Evolutionary conservation across 2,329 filamentous ascomycete species (phyloP).

Genomic region (Colletotrichum sp.): DNA sequence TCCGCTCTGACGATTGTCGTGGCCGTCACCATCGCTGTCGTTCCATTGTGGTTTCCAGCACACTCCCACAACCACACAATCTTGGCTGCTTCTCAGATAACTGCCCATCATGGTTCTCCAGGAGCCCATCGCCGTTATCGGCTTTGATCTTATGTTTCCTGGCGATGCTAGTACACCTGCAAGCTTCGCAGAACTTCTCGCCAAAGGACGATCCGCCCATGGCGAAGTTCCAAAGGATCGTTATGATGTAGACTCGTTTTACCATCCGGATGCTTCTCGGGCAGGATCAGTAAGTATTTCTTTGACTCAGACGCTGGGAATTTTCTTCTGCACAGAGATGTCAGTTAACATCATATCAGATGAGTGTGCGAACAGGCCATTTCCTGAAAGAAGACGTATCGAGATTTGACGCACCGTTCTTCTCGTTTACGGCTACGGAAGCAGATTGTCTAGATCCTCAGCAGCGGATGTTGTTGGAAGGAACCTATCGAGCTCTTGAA

Average conservation of each 20-base stretch:
- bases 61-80: not conserved
- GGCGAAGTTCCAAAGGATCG: not conserved
- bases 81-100: not conserved
- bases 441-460: constrained; percentile 32
- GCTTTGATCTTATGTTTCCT: not conserved
- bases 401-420: constrained; percentile 25
- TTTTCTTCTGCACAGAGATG: accelerated
- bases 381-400: not conserved
- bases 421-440: constrained; percentile 23
- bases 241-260: not conserved
- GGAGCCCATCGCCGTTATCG: not conserved
- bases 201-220: not conserved
- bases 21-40: not conserved
- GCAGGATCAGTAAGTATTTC: not conserved
- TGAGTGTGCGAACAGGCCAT: not conserved
- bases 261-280: not conserved
- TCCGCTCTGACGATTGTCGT: not conserved
- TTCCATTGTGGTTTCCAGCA: not conserved
- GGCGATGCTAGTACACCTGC: not conserved
- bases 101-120: not conserved
- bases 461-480: constrained; percentile 34
- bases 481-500: constrained; percentile 31
- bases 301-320: not conserved
- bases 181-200: not conserved
- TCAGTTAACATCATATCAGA: not conserved